A percentile compares a stretch with the other conserved stretches of the same genome.
Evolutionary conservation across 805 yeast genomes (phyloP).

Genomic region (Suhomyces sp.): DNA sequence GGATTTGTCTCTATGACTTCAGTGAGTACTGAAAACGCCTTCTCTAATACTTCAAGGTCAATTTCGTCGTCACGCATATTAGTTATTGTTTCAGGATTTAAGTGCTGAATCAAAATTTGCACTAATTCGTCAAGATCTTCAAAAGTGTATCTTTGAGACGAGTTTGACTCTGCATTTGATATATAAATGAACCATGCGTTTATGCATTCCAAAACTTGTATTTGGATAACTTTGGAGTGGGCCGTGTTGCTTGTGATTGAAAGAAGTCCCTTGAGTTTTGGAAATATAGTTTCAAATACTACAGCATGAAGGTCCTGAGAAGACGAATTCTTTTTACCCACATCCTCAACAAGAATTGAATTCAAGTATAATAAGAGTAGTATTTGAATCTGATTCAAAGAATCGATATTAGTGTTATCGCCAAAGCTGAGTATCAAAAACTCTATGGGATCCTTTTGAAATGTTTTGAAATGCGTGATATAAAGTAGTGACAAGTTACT

Average conservation of each 20-base stretch:
- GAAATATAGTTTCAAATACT: conserved; percentile 35
- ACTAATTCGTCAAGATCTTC: conserved; percentile 23
- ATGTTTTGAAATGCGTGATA: conserved; percentile 32
- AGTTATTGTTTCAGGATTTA: background rate
- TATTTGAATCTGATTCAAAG: conserved; percentile 11
- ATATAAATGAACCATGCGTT: conserved; percentile 38
- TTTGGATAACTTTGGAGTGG: conserved; percentile 5
- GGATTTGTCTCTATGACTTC: conserved; percentile 49
- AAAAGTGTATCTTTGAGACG: conserved; percentile 27
- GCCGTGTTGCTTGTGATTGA: conserved; percentile 1
- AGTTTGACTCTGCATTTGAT: conserved; percentile 32
- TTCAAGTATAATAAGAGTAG: conserved; percentile 30
- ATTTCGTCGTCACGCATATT: background rate
- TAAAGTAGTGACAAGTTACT: conserved; percentile 52
- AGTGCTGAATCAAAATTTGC: conserved; percentile 6
- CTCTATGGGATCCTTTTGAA: conserved; percentile 23
- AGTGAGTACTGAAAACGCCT: conserved; percentile 31
- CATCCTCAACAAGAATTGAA: conserved; percentile 52
- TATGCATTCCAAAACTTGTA: conserved; percentile 23
- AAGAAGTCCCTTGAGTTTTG: conserved; percentile 17
- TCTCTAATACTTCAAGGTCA: conserved; percentile 12
- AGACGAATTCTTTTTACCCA: conserved; percentile 31
- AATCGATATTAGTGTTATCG: background rate
- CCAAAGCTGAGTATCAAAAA: conserved; percentile 2
- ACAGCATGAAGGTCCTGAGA: conserved; percentile 33